Base-by-base conservation (phyloP, 2,329 filamentous ascomycete species). In the Ceratocystis cubensis region DNA sequence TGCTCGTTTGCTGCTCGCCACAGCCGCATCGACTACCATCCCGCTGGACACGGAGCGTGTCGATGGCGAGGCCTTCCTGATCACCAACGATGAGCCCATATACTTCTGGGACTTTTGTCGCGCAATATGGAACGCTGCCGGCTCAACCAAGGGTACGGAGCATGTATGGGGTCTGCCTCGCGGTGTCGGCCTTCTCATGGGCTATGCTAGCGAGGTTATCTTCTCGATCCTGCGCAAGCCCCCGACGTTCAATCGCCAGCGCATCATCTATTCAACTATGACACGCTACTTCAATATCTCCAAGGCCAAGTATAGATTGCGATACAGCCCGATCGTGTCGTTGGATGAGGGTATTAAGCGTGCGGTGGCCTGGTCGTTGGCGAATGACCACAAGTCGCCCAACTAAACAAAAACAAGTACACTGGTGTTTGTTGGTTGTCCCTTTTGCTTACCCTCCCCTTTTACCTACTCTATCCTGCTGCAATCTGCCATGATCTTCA, bases 21-120 rank as follows among this genome's bases (percentile, higher is more conserved):
- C 81, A 17, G 72, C 74, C 1, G 76, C 80, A 67, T 77, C 81
- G n/a, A 69, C 75, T 44, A 76, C 79, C 65, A 85, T 83, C 22
- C 85, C 85, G n/a, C 81, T 89, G 46, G 84, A 88, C 75, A 78
- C 85, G 76, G 88, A 91, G 77, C 82, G 81, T 68, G 85, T 92
- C 63, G 89, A 92, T 74, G 94, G 93, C 68, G 87, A 96, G 75
- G 86, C 86, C 63, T 93, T 97, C 78, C 86, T 96, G 77, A 84
- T 97, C 73, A 94, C 91, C 67, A 97, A 97, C 75, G 89, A 91
- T 76, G 80, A 85, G 71, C 93, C 93, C 4, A 81, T 95, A 22
- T 93, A 93, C 75, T 95, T 96, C 76, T 95, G 94, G 85, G 91
- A 96, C 75, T 88, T 95, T 73, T 84, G 88, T 68, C 82, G 89